A percentile compares a stretch with the other conserved stretches of the same genome.
These are phyloP conservation scores for Colletotrichum spaethianum DNA, from an alignment of 2,329 filamentous ascomycete genomes.

Conservation along the genomic window DNA sequence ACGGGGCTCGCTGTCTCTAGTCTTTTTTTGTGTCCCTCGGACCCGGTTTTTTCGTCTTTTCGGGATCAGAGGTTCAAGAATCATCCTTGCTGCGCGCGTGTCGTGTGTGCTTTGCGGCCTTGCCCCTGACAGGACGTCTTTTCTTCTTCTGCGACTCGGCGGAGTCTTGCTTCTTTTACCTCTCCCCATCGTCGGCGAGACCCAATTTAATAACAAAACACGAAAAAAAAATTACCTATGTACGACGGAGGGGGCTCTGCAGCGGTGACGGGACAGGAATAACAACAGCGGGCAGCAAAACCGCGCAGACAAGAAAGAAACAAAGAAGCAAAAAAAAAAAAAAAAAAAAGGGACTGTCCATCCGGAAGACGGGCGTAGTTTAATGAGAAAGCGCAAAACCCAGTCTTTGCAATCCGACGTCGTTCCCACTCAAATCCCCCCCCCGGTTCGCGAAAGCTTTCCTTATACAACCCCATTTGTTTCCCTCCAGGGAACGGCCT, in stretches of 20 bases:
- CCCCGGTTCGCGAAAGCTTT: no score
- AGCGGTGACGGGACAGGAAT: conserved; percentile 1
- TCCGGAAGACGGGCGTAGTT: no score
- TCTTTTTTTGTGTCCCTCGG: background rate
- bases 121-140: background rate
- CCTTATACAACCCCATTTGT: no score
- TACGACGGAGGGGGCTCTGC: background rate
- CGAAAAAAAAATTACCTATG: no score
- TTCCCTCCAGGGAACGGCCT: conserved; percentile 8
- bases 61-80: no score
- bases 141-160: conserved; percentile 3
- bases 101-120: background rate
- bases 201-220: background rate
- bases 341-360: background rate
- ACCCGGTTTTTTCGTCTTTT: no score
- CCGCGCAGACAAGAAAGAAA: no score
- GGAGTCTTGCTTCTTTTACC: background rate
- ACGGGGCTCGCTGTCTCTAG: background rate
- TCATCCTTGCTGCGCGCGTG: conserved; percentile 1
- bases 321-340: background rate
- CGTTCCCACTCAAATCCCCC: no score
- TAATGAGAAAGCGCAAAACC: no score
- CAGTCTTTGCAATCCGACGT: no score
- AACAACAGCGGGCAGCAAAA: background rate
- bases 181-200: background rate